Evolutionary conservation across 805 yeast genomes (phyloP), one percentile per base, ranked within the genome.

Genomic region (Yamadazyma nakazawae): DNA sequence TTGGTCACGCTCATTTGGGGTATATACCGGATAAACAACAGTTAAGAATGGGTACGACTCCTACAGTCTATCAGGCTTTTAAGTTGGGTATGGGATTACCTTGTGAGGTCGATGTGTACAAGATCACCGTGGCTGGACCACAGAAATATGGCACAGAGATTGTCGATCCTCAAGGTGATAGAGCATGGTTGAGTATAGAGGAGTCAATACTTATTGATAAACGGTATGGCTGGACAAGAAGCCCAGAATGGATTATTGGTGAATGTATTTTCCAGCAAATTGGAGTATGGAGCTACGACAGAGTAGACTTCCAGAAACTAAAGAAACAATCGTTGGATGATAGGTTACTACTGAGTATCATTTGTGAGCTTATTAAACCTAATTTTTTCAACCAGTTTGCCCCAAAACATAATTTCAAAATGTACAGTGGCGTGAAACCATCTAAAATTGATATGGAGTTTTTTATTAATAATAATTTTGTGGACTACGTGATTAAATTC

Each of bases 241-340:
- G 66, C 41, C 56, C 71, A 0, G 65, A 64, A 1, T 92, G 97
- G 97, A 58, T 66, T 37, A 59, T 84, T 1, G 96, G 94, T 0
- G 71, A 69, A 40, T 92, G 97, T 64, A 74, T 90, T 12, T 91
- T 88, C 84, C 90, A 86, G 12, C 81, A 80, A 47, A 84, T 84
- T 55, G 87, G 84, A 0, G 84, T 92, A 12, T 92, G 97, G 96
- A 77, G 77, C 42, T 70, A 66, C 63, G 47, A 48, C 2, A 50
- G 51, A 12, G 40, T 58, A 11, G 64, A 66, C 35, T 53, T 62
- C 30, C 53, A 50, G 7, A 40, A 44, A 8, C 50, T 67, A 13
- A 28, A 53, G 25, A 37, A 49, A 11, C 34, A 55, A 35, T 45
- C 72, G 2, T 59, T 70, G 10, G 64, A 68, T 0, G 68, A 68